Evolutionary conservation across 2,329 filamentous ascomycete genomes (phyloP), one percentile per base, ranked within the genome.

Genomic region (Cytospora mali): DNA sequence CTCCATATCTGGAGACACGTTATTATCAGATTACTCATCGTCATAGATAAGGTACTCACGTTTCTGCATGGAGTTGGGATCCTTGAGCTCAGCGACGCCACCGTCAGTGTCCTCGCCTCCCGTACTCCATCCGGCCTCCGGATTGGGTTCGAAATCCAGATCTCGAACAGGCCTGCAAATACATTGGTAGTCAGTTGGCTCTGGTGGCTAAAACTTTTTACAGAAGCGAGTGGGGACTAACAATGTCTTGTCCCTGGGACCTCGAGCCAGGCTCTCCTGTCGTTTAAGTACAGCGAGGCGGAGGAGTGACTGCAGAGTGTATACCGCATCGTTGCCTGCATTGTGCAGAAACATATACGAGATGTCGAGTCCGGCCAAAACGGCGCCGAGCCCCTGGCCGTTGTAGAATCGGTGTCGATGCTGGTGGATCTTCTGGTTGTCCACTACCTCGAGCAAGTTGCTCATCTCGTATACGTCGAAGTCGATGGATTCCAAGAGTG

Each of bases 241-340:
- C 56, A 29, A 25, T n/a, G 3, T 48, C 58, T 64, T 58, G 27
- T 56, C 53, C 39, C 66, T 49, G 10, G 55, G 54, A 2, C 66
- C 65, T 27, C 64, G 58, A 16, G 64, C 53, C 14, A 72, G 60
- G 31, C 72, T 73, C 51, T 62, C 53, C 55, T 70, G 58, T 1
- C 76, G 73, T 28, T 71, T 73, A 9, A 71, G 66, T 2, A 80
- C 72, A 21, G 79, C 81, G 64, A 92, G 83, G 6, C 78, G 84
- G 7, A 97, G 73, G 80, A 95, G 84, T 9, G 87, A 89, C 65
- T 88, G 87, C 66, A 96, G 75, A 0, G 92, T 94, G 72, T 90
- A 95, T 1, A 87, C 83, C 0, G 93, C 92, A 72, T 97, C 93
- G 67, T 97, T 97, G 1, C 93, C 88, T 0, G 88, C 93, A 71